Evolutionary conservation across 768 basidiomycete species (phyloP), one percentile per base, ranked within the genome.

Genomic region (Serendipita sp.): DNA sequence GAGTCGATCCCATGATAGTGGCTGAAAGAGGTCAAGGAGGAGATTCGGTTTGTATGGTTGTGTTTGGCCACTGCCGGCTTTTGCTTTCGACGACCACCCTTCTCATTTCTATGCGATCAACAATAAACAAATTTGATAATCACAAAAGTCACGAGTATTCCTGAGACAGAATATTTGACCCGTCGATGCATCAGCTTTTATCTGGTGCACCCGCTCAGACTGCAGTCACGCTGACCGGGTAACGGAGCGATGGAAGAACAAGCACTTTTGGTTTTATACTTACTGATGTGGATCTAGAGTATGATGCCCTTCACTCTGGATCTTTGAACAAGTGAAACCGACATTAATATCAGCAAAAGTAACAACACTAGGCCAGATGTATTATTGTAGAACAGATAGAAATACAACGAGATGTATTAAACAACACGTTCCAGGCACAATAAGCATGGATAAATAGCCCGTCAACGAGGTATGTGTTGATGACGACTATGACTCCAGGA

Each of bases 361-460:
- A 18, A 5, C n/a, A n/a, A 6, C 18, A 50, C 6, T n/a, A 18
- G 8, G 48, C 48, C 8, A n/a, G 18, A 50, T 50, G 40, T 40
- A 40, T 40, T 40, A 40, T 50, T 50, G n/a, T 50, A 50, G 48
- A 3, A 5, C 18, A 50, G 18, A n/a, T 18, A 50, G 48, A 50
- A 50, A 50, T 18, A 50, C 48, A 50, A 50, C 48, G 48, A 50
- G 29, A 50, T 50, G 18, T 18, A 50, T n/a, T 8, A n/a, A 50
- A 31, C 48, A 50, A 18, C 40, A 40, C 5, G 13, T 13, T 40
- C 40, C 40, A 40, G 13, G 40, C 40, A 52, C 48, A 52, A 52
- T 52, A 52, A 52, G 48, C 48, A 52, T 60, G 55, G 55, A 60
- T 60, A 60, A 60, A 60, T 60, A 60, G 16, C 55, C 27, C 36